Conservation (phyloP, 352 stramenopile species). For the Phytophthora fragariae region DNA sequence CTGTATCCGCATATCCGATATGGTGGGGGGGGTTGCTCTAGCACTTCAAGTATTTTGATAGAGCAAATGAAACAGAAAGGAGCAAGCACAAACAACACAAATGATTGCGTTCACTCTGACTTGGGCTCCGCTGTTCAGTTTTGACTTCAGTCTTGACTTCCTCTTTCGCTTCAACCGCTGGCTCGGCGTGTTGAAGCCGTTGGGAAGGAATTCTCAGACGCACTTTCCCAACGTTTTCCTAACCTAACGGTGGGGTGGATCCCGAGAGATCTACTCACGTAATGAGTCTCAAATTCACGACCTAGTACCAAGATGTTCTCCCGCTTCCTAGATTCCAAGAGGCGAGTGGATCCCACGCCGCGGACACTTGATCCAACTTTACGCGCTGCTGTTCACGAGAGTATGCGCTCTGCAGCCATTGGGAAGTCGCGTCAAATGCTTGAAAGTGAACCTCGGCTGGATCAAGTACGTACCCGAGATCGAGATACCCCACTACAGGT, state of each 20-base stretch:
- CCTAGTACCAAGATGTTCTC: not conserved
- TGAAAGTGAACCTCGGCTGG: not conserved
- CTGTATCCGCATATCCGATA: too few relatives aligned
- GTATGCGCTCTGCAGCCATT: not conserved
- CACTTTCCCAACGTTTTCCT: too few relatives aligned
- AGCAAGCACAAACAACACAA: not conserved
- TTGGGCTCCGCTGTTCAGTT: constrained; percentile 7
- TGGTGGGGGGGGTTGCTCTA: too few relatives aligned
- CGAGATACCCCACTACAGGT: constrained; percentile 2
- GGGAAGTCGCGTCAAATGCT: not conserved
- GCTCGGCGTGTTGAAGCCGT: too few relatives aligned
- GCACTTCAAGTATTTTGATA: too few relatives aligned
- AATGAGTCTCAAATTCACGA: not conserved
- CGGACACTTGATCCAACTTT: not conserved
- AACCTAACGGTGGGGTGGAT: too few relatives aligned
- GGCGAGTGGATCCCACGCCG: not conserved
- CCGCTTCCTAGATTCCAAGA: not conserved
- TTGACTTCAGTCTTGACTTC: constrained; percentile 27
- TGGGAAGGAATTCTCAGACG: too few relatives aligned
- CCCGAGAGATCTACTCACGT: too few relatives aligned
- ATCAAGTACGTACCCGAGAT: constrained; percentile 3
- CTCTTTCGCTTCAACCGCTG: constrained; percentile 10
- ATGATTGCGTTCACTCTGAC: not conserved
- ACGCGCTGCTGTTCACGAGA: not conserved
- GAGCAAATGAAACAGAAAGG: too few relatives aligned